Evolutionary conservation across 2,329 filamentous ascomycete species (phyloP).

Genomic region (Zasmidium citrigriseum): DNA sequence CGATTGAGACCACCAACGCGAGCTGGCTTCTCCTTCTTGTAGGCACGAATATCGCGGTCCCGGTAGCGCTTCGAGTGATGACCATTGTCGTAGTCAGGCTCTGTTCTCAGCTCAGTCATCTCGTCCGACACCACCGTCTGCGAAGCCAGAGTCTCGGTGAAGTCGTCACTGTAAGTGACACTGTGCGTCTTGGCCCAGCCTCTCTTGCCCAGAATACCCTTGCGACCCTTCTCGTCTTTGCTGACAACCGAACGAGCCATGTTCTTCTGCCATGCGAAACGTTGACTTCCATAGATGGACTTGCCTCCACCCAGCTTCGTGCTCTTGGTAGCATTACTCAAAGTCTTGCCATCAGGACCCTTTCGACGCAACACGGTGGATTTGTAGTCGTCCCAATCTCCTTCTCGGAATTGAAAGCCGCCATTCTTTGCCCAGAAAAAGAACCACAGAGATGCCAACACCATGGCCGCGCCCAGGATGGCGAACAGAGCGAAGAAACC

Average conservation of each 20-base stretch:
- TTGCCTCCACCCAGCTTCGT: slow-evolving; percentile 87
- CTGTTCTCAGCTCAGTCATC: slow-evolving; percentile 34
- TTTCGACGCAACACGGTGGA: slow-evolving; percentile 85
- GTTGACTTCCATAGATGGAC: slow-evolving; percentile 67
- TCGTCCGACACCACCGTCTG: slow-evolving; percentile 31
- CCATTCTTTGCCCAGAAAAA: slow-evolving; percentile 98
- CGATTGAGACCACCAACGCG: slow-evolving; percentile 88
- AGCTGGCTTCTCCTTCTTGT: slow-evolving; percentile 83
- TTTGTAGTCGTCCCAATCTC: slow-evolving; percentile 99
- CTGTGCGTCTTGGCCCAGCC: slow-evolving; percentile 46
- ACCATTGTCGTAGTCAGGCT: slow-evolving; percentile 20
- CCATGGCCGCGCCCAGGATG: slow-evolving; percentile 75
- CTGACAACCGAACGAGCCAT: slow-evolving; percentile 42
- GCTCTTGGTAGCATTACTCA: slow-evolving; percentile 78
- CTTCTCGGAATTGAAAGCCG: slow-evolving; percentile 80
- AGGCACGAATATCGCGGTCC: slow-evolving; percentile 70
- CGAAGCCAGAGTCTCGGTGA: slow-evolving; percentile 37
- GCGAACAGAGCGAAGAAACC: slow-evolving; percentile 86
- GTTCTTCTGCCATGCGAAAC: slow-evolving; percentile 44
- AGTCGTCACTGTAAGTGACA: slow-evolving; percentile 45
- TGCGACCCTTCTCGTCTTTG: slow-evolving; percentile 47
- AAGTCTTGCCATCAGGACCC: slow-evolving; percentile 83
- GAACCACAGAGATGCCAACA: slow-evolving; percentile 84
- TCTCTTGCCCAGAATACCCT: slow-evolving; percentile 37
- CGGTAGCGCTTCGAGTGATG: slow-evolving; percentile 54